Evolutionary conservation across 495 filamentous ascomycete genomes (phyloP), one percentile per base, ranked within the genome.

Genomic region (Xylaria intraflava): DNA sequence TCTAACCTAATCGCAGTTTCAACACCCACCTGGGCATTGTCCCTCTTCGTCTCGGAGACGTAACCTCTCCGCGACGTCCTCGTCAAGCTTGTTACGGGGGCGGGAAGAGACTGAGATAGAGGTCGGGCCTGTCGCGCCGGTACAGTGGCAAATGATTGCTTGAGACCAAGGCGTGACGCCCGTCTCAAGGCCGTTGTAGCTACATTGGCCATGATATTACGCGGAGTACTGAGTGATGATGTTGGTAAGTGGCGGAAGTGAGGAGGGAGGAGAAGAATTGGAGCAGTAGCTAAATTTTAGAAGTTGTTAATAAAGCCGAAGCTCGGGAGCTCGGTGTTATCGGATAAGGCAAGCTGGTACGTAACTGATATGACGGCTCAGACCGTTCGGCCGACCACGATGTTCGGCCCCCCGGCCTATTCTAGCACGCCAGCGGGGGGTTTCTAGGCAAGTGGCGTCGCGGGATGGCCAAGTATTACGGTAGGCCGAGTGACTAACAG

Each of bases 1-100:
- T 96, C 89, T 49, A 88, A 78, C 60, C 83, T 83, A 71, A 95
- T 89, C 29, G 88, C 81, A 11, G 84, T 86, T 55, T 94, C 90
- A 39, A 89, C 74, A 57, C 82, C 86, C 64, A 95, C 88, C 62
- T 90, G 87, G 20, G 90, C 90, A 70, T 84, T 81, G 55, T 81
- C 82, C 53, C 83, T 76, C 72, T 86, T 88, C 59, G 88, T 83
- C 68, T 89, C 84, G n/a, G 89, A 85, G 57, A 95, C 90, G 76
- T 94, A 96, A 60, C 70, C 74, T 56, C 90, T 79, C 52, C 68
- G 67, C 29, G 69, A 51, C 22, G 57, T 45, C 50, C 59, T 62
- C 57, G 38, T 42, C 33, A 64, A 43, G 12, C 61, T 42, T 38
- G 16, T 38, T 5, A 11, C 11, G 12, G 31, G 31, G 6, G 31